A percentile compares a stretch with the other conserved stretches of the same genome.
Conservation (phyloP, 2,329 filamentous ascomycete species). For the Microdochium nivale region DNA sequence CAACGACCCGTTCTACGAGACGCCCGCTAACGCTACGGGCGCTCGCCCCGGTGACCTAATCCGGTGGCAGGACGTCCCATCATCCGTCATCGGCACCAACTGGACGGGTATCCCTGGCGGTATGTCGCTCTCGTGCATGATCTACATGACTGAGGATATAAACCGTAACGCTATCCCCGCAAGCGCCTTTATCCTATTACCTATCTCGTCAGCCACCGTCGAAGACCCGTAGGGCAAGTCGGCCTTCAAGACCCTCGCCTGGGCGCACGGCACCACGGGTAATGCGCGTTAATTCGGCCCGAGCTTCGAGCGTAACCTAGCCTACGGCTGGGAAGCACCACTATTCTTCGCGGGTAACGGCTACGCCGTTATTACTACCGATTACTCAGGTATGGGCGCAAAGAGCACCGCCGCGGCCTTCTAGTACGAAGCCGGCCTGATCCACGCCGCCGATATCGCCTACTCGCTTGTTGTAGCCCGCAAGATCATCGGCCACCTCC, state of each 20-base stretch:
- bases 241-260: slow-evolving; percentile 8
- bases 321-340: slow-evolving; percentile 12
- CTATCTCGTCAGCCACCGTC: not conserved
- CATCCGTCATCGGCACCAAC: slow-evolving; percentile 3
- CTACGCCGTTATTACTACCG: not conserved
- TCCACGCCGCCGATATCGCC: slow-evolving; percentile 11
- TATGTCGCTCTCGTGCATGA: slow-evolving; percentile 5
- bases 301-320: slow-evolving; percentile 11
- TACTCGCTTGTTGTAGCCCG: slow-evolving; percentile 8
- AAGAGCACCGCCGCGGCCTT: slow-evolving; percentile 10
- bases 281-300: slow-evolving; percentile 10
- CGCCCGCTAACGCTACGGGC: slow-evolving; percentile 4
- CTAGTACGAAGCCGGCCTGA: slow-evolving; percentile 1
- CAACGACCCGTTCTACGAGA: slow-evolving; percentile 8
- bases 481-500: slow-evolving; percentile 3
- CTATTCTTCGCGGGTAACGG: slow-evolving; percentile 7
- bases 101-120: slow-evolving; percentile 7
- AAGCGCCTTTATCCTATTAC: slow-evolving; percentile 7
- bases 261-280: slow-evolving; percentile 16
- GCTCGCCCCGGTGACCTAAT: slow-evolving; percentile 8
- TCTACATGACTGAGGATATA: slow-evolving; percentile 10
- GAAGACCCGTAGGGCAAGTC: not conserved
- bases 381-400: not conserved
- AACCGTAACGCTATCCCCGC: slow-evolving; percentile 7
- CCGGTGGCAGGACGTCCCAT: slow-evolving; percentile 7